These are phyloP conservation scores for Symbiodinium pilosum DNA, from an alignment of 73 alveolate species.

Conservation along the genomic window DNA sequence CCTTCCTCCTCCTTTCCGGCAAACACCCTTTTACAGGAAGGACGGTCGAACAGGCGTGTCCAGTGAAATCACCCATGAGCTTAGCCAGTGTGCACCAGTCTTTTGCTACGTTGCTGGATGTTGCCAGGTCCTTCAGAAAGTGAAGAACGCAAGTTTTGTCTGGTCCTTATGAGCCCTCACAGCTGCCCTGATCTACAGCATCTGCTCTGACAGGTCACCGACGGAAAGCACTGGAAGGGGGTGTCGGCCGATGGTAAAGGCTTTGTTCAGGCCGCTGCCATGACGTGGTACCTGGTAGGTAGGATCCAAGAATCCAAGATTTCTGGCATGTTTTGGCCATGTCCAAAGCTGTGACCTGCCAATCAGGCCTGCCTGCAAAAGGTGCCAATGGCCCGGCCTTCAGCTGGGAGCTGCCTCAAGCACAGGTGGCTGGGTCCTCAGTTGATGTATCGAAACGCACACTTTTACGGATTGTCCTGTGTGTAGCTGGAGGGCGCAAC, in stretches of 20 bases:
- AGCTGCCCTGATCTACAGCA: background rate
- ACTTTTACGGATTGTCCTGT: too few species aligned
- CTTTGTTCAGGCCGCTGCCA: constrained; percentile 48
- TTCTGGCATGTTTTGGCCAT: too few species aligned
- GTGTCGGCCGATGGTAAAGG: constrained; percentile 82
- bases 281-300: too few species aligned
- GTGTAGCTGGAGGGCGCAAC: too few species aligned
- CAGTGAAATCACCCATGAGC: too few species aligned
- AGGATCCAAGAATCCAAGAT: too few species aligned
- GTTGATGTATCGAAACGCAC: too few species aligned
- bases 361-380: constrained; percentile 57
- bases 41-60: constrained; percentile 56
- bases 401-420: constrained; percentile 43
- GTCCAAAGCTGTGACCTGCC: background rate
- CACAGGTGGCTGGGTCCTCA: constrained; percentile 35
- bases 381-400: constrained; percentile 88
- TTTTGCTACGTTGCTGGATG: too few species aligned
- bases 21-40: constrained; percentile 91
- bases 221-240: constrained; percentile 91
- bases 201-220: constrained; percentile 27
- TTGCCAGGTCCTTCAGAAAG: constrained; percentile 57
- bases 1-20: constrained; percentile 49
- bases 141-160: constrained; percentile 52
- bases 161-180: background rate
- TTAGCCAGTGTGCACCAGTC: too few species aligned